Conservation (phyloP, 169 alveolate genomes). For the Plasmodium fragile region DNA sequence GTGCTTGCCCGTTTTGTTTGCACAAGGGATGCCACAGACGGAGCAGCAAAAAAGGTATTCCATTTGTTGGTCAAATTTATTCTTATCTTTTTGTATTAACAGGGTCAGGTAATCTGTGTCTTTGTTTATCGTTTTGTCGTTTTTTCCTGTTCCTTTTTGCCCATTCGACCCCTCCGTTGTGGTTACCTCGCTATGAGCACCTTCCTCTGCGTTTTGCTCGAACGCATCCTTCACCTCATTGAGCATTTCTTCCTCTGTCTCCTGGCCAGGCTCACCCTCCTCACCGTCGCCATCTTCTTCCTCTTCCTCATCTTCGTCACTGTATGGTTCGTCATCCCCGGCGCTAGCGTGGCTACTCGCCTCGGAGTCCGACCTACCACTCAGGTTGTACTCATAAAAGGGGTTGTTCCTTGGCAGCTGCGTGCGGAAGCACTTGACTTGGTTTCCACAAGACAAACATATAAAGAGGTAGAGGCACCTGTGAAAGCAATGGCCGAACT, state of each 20-base stretch:
- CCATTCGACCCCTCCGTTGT: neutral
- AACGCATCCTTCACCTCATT: neutral
- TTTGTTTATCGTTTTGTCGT: neutral
- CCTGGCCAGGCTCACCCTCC: neutral
- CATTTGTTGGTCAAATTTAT: neutral
- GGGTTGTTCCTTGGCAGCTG: slow-evolving; percentile 84
- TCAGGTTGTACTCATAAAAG: slow-evolving; percentile 74
- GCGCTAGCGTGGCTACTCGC: neutral
- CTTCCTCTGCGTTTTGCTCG: neutral
- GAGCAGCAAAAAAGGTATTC: slow-evolving; percentile 53
- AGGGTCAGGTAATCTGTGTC: slow-evolving; percentile 2
- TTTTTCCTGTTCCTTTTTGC: neutral
- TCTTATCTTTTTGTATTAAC: slow-evolving; percentile 1
- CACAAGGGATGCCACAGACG: slow-evolving; percentile 47
- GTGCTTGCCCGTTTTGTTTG: neutral
- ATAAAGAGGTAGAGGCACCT: slow-evolving; percentile 81
- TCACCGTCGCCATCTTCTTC: neutral
- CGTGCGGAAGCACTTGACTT: slow-evolving; percentile 82
- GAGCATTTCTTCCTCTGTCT: neutral
- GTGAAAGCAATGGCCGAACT: slow-evolving; percentile 80
- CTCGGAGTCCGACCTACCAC: neutral
- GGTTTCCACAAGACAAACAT: slow-evolving; percentile 84
- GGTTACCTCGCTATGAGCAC: neutral
- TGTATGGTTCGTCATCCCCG: neutral
- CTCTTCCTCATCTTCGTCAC: neutral